phyloP scores from a whole-genome alignment of 805 yeast species.

The Kregervanrija pseudodelftensis region DNA sequence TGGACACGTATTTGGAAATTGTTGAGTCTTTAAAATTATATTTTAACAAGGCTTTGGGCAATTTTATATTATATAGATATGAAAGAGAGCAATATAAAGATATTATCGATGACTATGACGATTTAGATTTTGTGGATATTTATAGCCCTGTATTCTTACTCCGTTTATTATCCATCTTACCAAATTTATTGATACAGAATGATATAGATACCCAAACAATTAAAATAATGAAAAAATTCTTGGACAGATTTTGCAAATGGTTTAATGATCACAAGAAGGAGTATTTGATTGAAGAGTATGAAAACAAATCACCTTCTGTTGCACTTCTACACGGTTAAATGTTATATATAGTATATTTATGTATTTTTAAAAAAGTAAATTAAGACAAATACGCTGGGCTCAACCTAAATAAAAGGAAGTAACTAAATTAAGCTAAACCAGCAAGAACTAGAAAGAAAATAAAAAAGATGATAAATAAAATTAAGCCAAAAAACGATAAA shows the following conservation, averaged over 20 bases:
- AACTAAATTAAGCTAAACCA: background rate
- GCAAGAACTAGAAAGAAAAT: background rate
- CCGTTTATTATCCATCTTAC: slow-evolving; percentile 69
- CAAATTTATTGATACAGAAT: slow-evolving; percentile 75
- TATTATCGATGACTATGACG: slow-evolving; percentile 27
- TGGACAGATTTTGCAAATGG: slow-evolving; percentile 48
- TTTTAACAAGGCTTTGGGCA: slow-evolving; percentile 68
- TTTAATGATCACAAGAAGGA: slow-evolving; percentile 37
- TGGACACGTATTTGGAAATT: slow-evolving; percentile 59
- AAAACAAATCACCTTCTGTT: slow-evolving; percentile 38
- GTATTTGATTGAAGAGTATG: slow-evolving; percentile 36
- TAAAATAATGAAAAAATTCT: slow-evolving; percentile 43
- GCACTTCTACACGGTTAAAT: slow-evolving; percentile 11
- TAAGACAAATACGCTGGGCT: background rate
- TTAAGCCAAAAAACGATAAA: slow-evolving; percentile 5
- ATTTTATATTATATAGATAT: slow-evolving; percentile 62
- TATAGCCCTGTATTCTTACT: slow-evolving; percentile 83
- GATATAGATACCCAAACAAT: slow-evolving; percentile 74
- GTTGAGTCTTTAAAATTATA: slow-evolving; percentile 61
- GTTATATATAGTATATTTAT: background rate
- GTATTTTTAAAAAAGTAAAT: background rate
- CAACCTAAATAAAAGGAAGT: background rate
- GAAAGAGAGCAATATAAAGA: slow-evolving; percentile 70
- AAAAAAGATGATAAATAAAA: background rate
- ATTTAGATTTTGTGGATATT: slow-evolving; percentile 29